Base-by-base conservation (phyloP, 495 filamentous ascomycete species). In the Bathelium albidoporum region DNA sequence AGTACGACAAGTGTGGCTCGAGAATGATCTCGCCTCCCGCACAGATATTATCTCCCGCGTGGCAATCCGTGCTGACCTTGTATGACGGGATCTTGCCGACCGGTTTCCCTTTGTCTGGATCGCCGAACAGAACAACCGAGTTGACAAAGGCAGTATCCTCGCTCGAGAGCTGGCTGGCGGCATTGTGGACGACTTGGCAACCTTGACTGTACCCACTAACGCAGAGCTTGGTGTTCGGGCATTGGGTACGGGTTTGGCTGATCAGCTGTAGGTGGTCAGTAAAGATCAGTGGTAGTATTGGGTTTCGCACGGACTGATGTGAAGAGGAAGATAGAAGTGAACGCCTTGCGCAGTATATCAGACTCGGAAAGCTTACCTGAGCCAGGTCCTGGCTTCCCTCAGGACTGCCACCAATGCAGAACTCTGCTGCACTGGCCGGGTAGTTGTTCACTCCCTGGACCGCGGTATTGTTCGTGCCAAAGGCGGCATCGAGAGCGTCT, bases 111-210 rank as follows among this genome's bases (percentile, higher is more conserved):
- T 70, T 63, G 41, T 69, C 65, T 44, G 71, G 71, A 59, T 73
- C 71, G n/a, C 71, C 71, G 59, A 73, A 73, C n/a, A 71, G 63
- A 36, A 72, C 70, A 2, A 67, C 70, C 1, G 70, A 70, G 31
- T 64, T 66, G 43, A 72, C 63, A 28, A 67, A 68, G 7, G 53
- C 63, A 10, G 65, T 66, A 55, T 71, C 24, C 9, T 60, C 60
- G 1, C 66, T 61, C 14, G 66, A 64, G n/a, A 73, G 67, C 64
- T 59, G 60, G 20, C 26, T 36, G 44, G 66, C 66, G 0, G 71
- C 69, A 36, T 70, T 66, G 58, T 72, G 71, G 4, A 72, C 66
- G n/a, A 73, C 53, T 59, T 68, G 65, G 1, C 64, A 67, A 2
- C 71, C 71, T 63, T 73, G 71, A 14, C 60, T 64, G 58, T 73